These are phyloP conservation scores for Tremella fuciformis DNA, from an alignment of 768 basidiomycete species.

Conservation along the genomic window DNA sequence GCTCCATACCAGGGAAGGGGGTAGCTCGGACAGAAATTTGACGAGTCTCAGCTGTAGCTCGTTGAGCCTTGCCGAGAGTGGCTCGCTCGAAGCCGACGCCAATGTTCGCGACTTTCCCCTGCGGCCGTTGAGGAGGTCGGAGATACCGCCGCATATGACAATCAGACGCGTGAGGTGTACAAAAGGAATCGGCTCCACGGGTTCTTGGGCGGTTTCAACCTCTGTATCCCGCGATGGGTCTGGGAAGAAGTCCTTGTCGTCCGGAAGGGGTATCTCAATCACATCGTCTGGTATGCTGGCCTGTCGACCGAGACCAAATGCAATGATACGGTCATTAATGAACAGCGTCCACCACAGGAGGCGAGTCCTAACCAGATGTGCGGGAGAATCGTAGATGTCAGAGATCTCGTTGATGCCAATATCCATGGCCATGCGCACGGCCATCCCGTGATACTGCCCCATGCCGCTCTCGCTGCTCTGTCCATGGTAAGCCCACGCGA, in stretches of 20 bases:
- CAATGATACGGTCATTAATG: slow-evolving; percentile 42
- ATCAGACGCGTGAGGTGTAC: slow-evolving; percentile 40
- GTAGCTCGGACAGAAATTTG: too few species aligned
- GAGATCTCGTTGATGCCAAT: slow-evolving; percentile 38
- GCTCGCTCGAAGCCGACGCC: too few species aligned
- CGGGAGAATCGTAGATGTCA: slow-evolving; percentile 40
- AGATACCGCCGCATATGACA: slow-evolving; percentile 43
- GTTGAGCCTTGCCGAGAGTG: slow-evolving; percentile 20
- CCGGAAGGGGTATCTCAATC: slow-evolving; percentile 47
- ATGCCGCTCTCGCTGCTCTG: slow-evolving; percentile 39
- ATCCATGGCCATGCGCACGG: slow-evolving; percentile 43
- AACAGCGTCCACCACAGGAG: slow-evolving; percentile 43
- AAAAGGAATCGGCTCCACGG: slow-evolving; percentile 39
- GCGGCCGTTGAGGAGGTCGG: slow-evolving; percentile 38
- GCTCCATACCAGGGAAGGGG: slow-evolving; percentile 19
- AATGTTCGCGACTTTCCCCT: slow-evolving; percentile 37
- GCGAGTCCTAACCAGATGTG: slow-evolving; percentile 39
- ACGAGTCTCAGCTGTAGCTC: slow-evolving; percentile 29
- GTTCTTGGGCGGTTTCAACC: slow-evolving; percentile 10
- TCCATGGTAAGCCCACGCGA: slow-evolving; percentile 43
- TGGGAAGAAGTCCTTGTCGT: slow-evolving; percentile 40
- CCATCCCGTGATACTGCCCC: slow-evolving; percentile 44
- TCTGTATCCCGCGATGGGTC: slow-evolving; percentile 31
- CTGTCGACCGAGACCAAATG: slow-evolving; percentile 29
- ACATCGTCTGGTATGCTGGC: slow-evolving; percentile 39